A percentile compares a stretch with the other conserved stretches of the same genome.
phyloP scores from a whole-genome alignment of 2,329 filamentous ascomycete species.

The Aspergillus clavatus region DNA sequence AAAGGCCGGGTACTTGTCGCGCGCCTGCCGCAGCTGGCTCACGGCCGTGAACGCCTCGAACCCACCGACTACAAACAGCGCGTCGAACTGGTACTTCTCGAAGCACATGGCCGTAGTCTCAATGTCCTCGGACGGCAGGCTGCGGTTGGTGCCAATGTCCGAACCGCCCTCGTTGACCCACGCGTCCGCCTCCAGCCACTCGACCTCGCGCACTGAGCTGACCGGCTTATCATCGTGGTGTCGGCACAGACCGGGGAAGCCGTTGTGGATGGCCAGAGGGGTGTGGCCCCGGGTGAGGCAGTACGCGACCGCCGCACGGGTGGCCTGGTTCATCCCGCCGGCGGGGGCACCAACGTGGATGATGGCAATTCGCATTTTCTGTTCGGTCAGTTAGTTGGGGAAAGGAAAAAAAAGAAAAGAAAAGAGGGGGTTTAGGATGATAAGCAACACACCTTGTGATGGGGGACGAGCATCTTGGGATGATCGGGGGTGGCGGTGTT shows the following conservation, averaged over 20 bases:
- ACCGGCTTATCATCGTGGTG: constrained; percentile 81
- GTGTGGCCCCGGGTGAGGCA: constrained; percentile 89
- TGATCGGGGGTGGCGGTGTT: constrained; percentile 83
- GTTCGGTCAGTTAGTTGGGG: constrained; percentile 23
- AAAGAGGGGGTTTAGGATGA: too few relatives aligned
- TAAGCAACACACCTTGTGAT: constrained; percentile 61
- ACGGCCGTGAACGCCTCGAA: constrained; percentile 96
- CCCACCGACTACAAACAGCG: constrained; percentile 84
- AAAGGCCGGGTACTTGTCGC: constrained; percentile 73
- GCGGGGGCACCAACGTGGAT: constrained; percentile 96
- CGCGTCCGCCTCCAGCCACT: constrained; percentile 89
- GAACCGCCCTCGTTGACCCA: constrained; percentile 97
- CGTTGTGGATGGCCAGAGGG: constrained; percentile 89
- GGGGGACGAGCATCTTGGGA: constrained; percentile 61
- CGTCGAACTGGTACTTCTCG: constrained; percentile 81
- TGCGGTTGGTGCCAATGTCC: constrained; percentile 96
- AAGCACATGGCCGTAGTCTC: constrained; percentile 77
- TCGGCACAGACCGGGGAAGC: constrained; percentile 86
- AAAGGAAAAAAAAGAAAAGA: too few relatives aligned
- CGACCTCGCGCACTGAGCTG: constrained; percentile 76
- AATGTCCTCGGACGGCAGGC: constrained; percentile 82
- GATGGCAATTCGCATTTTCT: constrained; percentile 90
- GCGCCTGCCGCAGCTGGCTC: constrained; percentile 76
- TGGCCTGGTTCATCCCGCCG: constrained; percentile 96
- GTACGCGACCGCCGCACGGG: constrained; percentile 87